Percentiles rank a stretch among this genome's conserved stretches.
phyloP scores from a whole-genome alignment of 805 yeast genomes.

The Cyberlindnera lachancei region DNA sequence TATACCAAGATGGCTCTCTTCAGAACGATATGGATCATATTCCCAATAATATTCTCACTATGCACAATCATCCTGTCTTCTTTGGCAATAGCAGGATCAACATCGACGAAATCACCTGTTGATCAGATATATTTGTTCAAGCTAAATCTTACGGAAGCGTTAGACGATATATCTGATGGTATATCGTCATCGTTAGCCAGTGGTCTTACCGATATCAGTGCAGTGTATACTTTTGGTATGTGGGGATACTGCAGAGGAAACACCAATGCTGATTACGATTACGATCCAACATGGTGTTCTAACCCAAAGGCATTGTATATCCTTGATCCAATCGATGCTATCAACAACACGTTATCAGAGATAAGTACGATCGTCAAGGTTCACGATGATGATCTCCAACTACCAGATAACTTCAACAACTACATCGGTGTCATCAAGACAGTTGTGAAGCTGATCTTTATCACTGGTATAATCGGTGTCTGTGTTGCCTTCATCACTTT shows the following conservation, averaged over 20 bases:
- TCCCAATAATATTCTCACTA: constrained; percentile 27
- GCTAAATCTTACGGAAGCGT: constrained; percentile 30
- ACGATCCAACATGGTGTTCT: constrained; percentile 41
- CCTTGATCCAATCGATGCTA: constrained; percentile 42
- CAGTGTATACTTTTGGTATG: constrained; percentile 46
- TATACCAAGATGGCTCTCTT: constrained; percentile 18
- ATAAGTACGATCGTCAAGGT: no score
- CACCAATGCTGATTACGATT: constrained; percentile 7
- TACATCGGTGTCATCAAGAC: constrained; percentile 38
- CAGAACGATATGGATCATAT: constrained; percentile 20
- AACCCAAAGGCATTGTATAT: constrained; percentile 46
- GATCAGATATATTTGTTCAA: constrained; percentile 41
- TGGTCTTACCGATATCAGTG: constrained; percentile 23
- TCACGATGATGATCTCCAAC: constrained; percentile 18
- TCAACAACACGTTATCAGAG: constrained; percentile 19
- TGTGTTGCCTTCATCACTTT: constrained; percentile 33
- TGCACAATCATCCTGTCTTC: constrained; percentile 40
- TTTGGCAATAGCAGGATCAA: constrained; percentile 47
- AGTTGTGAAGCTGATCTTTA: constrained; percentile 52
- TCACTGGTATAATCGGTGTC: constrained; percentile 44
- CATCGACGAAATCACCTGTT: constrained; percentile 33
- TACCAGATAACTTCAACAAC: constrained; percentile 48
- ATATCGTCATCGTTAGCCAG: neutral
- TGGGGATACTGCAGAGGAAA: constrained; percentile 58
- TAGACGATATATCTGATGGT: constrained; percentile 1